Percentiles rank a stretch among this genome's conserved stretches.
Evolutionary conservation across 768 basidiomycete genomes (phyloP).

Genomic region (Coprinopsis sp.): DNA sequence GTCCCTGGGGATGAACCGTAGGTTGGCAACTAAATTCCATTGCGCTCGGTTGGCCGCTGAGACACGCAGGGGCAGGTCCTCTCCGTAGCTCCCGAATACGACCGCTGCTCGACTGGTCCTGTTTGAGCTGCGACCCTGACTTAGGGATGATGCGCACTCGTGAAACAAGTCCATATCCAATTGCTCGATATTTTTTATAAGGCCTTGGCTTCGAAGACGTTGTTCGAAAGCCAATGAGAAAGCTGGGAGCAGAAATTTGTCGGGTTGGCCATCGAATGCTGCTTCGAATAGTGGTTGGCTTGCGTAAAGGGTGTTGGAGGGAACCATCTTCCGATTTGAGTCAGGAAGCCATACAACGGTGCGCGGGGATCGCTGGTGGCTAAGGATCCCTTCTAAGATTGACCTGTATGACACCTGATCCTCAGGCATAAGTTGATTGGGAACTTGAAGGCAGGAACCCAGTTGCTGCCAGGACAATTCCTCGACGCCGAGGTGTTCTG

Average conservation of each 20-base stretch:
- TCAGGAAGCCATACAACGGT: conserved; percentile 32
- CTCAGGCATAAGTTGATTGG: conserved; percentile 11
- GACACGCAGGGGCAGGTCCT: conserved; percentile 29
- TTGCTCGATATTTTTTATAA: conserved; percentile 22
- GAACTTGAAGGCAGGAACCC: background rate
- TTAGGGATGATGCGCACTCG: conserved; percentile 30
- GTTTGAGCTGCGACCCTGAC: conserved; percentile 16
- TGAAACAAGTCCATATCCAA: conserved; percentile 32
- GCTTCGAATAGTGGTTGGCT: conserved; percentile 31
- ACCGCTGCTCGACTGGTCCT: conserved; percentile 21
- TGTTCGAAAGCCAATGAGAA: conserved; percentile 28
- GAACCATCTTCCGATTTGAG: conserved; percentile 18
- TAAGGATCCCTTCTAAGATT: conserved; percentile 2
- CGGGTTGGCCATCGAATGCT: conserved; percentile 28
- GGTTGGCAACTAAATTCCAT: conserved; percentile 28
- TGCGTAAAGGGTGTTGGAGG: conserved; percentile 28
- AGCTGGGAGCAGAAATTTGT: conserved; percentile 25
- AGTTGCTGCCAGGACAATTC: background rate
- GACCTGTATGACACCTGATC: conserved; percentile 11
- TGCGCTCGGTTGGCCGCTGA: conserved; percentile 7
- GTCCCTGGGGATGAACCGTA: conserved; percentile 38
- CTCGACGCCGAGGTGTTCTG: conserved; percentile 2
- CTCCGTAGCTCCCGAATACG: conserved; percentile 31
- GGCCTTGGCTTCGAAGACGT: conserved; percentile 23
- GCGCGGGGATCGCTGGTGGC: background rate